Evolutionary conservation across 192 early-diverging fungal genomes (phyloP).

Genomic region (Coemansia interrupta): DNA sequence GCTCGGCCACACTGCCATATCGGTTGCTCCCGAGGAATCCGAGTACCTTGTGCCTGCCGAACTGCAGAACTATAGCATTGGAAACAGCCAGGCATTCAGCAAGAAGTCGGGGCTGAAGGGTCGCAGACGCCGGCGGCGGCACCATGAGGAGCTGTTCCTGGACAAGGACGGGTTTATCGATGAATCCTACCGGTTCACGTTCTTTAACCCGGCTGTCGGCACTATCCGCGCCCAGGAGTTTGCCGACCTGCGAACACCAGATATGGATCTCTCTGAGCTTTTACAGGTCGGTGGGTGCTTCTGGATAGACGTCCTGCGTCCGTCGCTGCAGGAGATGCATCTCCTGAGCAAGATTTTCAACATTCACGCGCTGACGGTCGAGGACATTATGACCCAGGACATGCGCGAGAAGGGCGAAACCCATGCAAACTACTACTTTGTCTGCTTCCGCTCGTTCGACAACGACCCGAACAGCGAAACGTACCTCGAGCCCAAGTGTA

Average conservation of each 20-base stretch:
- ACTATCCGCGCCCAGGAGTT: conserved; percentile 61
- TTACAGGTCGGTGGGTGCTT: conserved; percentile 58
- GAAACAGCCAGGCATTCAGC: not conserved
- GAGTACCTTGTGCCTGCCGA: conserved; percentile 37
- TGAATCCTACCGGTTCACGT: conserved; percentile 62
- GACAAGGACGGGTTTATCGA: conserved; percentile 55
- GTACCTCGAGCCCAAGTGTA: conserved; percentile 64
- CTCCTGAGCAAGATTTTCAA: conserved; percentile 64
- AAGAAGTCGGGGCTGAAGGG: not conserved
- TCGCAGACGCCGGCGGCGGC: conserved; percentile 16
- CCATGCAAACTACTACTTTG: conserved; percentile 79
- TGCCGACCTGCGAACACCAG: conserved; percentile 49
- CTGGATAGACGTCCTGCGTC: conserved; percentile 73
- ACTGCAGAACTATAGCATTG: conserved; percentile 4
- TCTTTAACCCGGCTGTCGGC: conserved; percentile 65
- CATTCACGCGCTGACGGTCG: conserved; percentile 77
- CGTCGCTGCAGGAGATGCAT: conserved; percentile 64
- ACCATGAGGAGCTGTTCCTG: conserved; percentile 51
- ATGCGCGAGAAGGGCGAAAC: conserved; percentile 88
- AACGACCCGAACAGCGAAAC: conserved; percentile 58
- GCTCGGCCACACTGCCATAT: conserved; percentile 13
- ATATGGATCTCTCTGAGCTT: conserved; percentile 35
- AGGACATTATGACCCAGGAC: conserved; percentile 92
- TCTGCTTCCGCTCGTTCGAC: conserved; percentile 79
- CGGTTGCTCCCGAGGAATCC: conserved; percentile 8